Conservation (phyloP, 2,329 filamentous ascomycete species). For the Alternaria dauci region DNA sequence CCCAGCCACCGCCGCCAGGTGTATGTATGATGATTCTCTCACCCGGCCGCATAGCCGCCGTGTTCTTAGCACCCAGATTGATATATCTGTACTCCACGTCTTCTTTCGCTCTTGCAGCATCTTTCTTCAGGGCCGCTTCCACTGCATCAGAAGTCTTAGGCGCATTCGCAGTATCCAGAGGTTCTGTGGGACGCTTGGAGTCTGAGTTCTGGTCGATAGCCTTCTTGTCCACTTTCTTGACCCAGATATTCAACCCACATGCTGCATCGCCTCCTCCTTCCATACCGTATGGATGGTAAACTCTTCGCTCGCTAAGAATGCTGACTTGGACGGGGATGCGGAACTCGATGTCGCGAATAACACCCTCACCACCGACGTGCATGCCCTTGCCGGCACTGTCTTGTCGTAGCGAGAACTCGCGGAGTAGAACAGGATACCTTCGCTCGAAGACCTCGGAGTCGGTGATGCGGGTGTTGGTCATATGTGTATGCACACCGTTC, state of each 20-base stretch:
- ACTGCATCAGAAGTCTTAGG: constrained; percentile 61
- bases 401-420: constrained; percentile 71
- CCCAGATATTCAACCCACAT: constrained; percentile 88
- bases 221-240: constrained; percentile 67
- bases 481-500: constrained; percentile 80
- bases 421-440: constrained; percentile 76
- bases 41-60: constrained; percentile 76
- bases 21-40: constrained; percentile 81
- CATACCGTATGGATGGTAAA: constrained; percentile 82
- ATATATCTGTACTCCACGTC: constrained; percentile 67
- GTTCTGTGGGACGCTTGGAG: constrained; percentile 30
- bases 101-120: constrained; percentile 45
- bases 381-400: constrained; percentile 71
- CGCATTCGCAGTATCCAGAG: constrained; percentile 33
- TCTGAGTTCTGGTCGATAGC: constrained; percentile 38
- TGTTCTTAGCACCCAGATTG: constrained; percentile 82
- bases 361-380: constrained; percentile 77
- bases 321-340: constrained; percentile 78
- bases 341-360: constrained; percentile 82
- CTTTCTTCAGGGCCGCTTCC: constrained; percentile 36
- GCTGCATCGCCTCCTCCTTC: constrained; percentile 81
- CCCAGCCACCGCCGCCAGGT: constrained; percentile 83
- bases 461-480: constrained; percentile 87
- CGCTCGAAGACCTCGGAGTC: constrained; percentile 82
- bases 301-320: constrained; percentile 79